phyloP scores from a whole-genome alignment of 345 rosid species.

The Excoecaria agallocha region DNA sequence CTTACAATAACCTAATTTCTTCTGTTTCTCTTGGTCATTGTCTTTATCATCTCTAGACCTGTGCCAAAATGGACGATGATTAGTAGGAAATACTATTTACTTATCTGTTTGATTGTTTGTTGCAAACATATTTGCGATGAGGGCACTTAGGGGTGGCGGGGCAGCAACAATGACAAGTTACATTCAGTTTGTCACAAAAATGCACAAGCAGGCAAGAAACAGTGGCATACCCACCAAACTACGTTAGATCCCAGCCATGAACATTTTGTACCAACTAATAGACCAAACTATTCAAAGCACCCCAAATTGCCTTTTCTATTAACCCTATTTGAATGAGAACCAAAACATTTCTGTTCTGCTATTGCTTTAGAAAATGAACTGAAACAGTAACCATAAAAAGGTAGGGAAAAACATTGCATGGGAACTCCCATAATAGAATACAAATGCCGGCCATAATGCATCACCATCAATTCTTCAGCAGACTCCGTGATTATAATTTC shows the following conservation, averaged over 20 bases:
- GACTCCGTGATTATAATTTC: no score
- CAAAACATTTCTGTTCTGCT: no score
- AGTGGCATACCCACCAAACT: background rate
- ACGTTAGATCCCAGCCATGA: background rate
- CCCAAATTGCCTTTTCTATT: no score
- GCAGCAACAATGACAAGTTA: background rate
- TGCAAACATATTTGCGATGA: background rate
- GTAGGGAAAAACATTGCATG: no score
- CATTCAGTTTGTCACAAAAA: background rate
- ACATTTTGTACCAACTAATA: background rate
- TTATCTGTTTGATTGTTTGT: no score
- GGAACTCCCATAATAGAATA: no score
- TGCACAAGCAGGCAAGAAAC: background rate
- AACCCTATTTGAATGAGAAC: no score
- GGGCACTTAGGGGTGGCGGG: background rate
- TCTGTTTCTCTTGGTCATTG: conserved; percentile 21
- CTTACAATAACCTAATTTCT: conserved; percentile 37
- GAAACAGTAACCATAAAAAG: no score
- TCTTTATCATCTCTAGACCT: conserved; percentile 35
- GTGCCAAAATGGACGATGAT: background rate
- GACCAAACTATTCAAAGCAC: no score
- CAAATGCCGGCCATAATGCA: no score
- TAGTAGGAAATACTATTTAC: background rate
- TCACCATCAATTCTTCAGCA: no score
- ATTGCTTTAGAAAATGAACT: no score